Base-by-base conservation (phyloP, 23 red algal genomes). In the Gracilaria vermiculophylla region DNA sequence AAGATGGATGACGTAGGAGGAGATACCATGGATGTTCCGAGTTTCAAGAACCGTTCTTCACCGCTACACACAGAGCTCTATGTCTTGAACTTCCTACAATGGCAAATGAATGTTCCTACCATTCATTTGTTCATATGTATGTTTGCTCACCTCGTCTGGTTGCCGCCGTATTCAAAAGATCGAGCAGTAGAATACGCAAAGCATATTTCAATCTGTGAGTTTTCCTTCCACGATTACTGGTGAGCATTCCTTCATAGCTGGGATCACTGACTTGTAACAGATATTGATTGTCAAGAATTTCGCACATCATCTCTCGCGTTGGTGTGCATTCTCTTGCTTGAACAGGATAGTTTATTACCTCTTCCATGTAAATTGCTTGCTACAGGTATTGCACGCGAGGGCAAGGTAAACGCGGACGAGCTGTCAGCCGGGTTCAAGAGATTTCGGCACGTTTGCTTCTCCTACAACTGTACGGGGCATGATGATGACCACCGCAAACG, bases 31-130 rank as follows among this genome's bases (percentile, higher is more conserved):
- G 7, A 58, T 53, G 51, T 86, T 55, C 81, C 81, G 28, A 5
- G 10, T 14, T 67, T 70, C 60, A 44, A 25, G 25, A 20, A 58
- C 25, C 23, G 15, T 40, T 21, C 43, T 40, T 27, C 10, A 6
- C 33, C 48, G 14, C 56, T 72, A 42, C 32, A 60, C 9, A 23
- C 20, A 9, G 81, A 86, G 49, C 27, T 86, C 16, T 70, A 32
- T 54, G 65, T 70, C 2, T 31, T 86, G 34, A 43, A 53, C 31
- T 33, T 15, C 1, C 40, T 86, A n/a, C 12, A 86, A 14, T 86
- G 81, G 81, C 42, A 86, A 44, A 67, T 86, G 60, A 58, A 55
- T 13, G 81, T 86, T 27, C 81, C 81, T 32, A 86, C 81, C 5
- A 28, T 56, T 27, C 44, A 67, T 43, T 65, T 31, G 43, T 86